A percentile compares a stretch with the other conserved stretches of the same genome.
These are phyloP conservation scores for Iris macrosiphon DNA, from an alignment of 106 monocot species.

Conservation along the genomic window DNA sequence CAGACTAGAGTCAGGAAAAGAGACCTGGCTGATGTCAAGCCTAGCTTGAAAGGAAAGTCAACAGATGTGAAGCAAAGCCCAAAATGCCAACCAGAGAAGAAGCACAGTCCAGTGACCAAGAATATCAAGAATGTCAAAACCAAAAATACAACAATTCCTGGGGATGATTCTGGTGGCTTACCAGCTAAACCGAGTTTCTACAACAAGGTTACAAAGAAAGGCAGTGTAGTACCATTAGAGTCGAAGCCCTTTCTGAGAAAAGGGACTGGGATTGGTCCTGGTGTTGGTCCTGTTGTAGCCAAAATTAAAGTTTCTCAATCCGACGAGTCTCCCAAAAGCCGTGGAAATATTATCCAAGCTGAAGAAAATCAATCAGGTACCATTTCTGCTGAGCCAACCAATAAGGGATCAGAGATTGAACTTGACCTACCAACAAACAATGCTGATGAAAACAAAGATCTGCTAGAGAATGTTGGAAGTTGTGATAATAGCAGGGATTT, in stretches of 20 bases:
- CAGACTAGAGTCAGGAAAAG: slow-evolving; percentile 27
- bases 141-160: slow-evolving; percentile 17
- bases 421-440: slow-evolving; percentile 23
- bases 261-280: slow-evolving; percentile 33
- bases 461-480: slow-evolving; percentile 22
- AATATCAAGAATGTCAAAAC: slow-evolving; percentile 36
- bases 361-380: slow-evolving; percentile 27
- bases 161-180: slow-evolving; percentile 25
- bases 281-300: slow-evolving; percentile 9
- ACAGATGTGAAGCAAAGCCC: slow-evolving; percentile 26
- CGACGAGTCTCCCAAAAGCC: slow-evolving; percentile 34
- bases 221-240: slow-evolving; percentile 87
- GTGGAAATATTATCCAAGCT: slow-evolving; percentile 28
- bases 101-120: slow-evolving; percentile 19
- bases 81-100: slow-evolving; percentile 42
- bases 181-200: slow-evolving; percentile 55
- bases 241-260: slow-evolving; percentile 67
- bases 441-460: slow-evolving; percentile 21
- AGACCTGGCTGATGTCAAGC: slow-evolving; percentile 23
- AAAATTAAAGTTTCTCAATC: slow-evolving; percentile 32
- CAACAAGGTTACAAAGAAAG: slow-evolving; percentile 76
- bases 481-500: slow-evolving; percentile 21
- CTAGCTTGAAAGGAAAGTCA: slow-evolving; percentile 22
- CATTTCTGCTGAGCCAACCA: slow-evolving; percentile 16
- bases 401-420: slow-evolving; percentile 22